These are phyloP conservation scores for Nannochloropsis limnetica DNA, from an alignment of 352 stramenopile species.

Conservation along the genomic window DNA sequence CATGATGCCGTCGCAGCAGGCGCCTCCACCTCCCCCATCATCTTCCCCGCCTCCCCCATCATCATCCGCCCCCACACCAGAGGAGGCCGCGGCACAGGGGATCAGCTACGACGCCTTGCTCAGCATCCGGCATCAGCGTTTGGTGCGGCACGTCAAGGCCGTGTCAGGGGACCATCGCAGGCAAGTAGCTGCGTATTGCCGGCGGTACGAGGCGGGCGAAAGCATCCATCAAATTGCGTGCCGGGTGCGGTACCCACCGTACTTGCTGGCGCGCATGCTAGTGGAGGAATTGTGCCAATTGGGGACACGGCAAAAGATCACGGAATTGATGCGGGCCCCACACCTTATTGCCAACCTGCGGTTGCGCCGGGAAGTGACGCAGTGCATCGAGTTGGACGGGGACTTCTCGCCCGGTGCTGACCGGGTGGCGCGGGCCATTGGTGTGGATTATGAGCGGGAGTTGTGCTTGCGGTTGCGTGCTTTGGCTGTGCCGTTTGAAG, in stretches of 20 bases:
- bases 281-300: constrained; percentile 41
- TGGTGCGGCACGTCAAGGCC: constrained; percentile 21
- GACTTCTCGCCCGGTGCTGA: constrained; percentile 69
- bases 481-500: constrained; percentile 66
- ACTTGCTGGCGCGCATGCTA: constrained; percentile 49
- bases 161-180: constrained; percentile 14
- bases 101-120: not conserved
- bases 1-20: not conserved
- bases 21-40: not conserved
- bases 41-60: not conserved
- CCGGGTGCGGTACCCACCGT: constrained; percentile 45
- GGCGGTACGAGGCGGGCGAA: not conserved
- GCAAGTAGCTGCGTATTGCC: constrained; percentile 9
- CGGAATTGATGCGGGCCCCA: constrained; percentile 43
- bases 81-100: not conserved
- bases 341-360: constrained; percentile 45
- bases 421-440: constrained; percentile 65
- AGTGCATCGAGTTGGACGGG: constrained; percentile 63
- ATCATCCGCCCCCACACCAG: not conserved
- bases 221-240: constrained; percentile 29
- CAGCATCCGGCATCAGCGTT: constrained; percentile 29
- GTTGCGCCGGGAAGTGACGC: constrained; percentile 55
- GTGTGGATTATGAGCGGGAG: constrained; percentile 72
- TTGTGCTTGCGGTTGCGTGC: constrained; percentile 65
- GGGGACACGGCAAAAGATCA: constrained; percentile 35